Conservation (phyloP, 108 stramenopile species). For the Stephanodiscus minutulus region DNA sequence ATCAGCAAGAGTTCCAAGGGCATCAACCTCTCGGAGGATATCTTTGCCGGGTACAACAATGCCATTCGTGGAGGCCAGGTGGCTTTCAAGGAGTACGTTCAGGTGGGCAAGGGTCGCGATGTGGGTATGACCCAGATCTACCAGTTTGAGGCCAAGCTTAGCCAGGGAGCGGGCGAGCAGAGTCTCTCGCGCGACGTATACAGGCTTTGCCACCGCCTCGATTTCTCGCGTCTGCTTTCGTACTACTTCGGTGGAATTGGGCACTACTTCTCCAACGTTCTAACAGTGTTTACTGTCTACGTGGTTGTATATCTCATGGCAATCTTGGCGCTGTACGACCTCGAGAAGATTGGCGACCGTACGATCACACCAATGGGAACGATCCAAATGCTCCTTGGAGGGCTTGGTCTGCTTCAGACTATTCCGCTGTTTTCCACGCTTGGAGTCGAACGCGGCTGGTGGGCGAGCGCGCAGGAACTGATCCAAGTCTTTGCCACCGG, state of each 20-base stretch:
- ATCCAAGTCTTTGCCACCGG: constrained; percentile 94
- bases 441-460: constrained; percentile 94
- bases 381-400: constrained; percentile 93
- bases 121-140: constrained; percentile 99
- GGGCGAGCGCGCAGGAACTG: constrained; percentile 85
- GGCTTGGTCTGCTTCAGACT: constrained; percentile 95
- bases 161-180: constrained; percentile 98
- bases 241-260: constrained; percentile 99
- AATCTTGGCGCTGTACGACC: constrained; percentile 86
- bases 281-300: constrained; percentile 94
- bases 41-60: constrained; percentile 98
- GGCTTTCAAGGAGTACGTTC: constrained; percentile 95
- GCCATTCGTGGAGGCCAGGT: constrained; percentile 93
- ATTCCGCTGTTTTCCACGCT: constrained; percentile 96
- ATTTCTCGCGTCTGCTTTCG: constrained; percentile 95
- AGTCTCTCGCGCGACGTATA: constrained; percentile 96
- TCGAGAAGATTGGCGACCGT: constrained; percentile 94
- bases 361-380: constrained; percentile 93
- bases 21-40: constrained; percentile 98
- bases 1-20: constrained; percentile 97
- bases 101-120: constrained; percentile 98
- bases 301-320: constrained; percentile 94
- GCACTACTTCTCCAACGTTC: constrained; percentile 94
- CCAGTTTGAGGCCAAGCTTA: constrained; percentile 99
- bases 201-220: constrained; percentile 92